phyloP scores from a whole-genome alignment of 2,329 filamentous ascomycete genomes.

The Aspergillus transmontanensis region DNA sequence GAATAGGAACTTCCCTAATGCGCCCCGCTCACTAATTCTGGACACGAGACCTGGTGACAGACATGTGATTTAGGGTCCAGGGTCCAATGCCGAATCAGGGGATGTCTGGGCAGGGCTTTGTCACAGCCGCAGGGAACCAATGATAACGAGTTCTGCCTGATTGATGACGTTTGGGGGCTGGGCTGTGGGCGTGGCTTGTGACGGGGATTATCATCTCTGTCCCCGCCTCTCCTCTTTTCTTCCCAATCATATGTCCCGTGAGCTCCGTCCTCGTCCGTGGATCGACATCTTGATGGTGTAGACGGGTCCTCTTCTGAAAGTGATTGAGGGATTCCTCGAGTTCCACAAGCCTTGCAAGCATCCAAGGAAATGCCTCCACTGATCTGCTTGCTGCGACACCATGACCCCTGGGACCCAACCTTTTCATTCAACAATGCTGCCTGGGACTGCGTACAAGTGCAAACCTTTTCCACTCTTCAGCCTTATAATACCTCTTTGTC shows the following conservation, averaged over 20 bases:
- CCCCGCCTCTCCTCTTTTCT: constrained; percentile 4
- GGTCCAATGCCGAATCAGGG: neutral
- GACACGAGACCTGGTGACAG: neutral
- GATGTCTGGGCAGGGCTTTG: neutral
- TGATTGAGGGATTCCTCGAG: constrained; percentile 14
- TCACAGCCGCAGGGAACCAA: neutral
- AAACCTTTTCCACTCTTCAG: constrained; percentile 13
- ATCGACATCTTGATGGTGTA: constrained; percentile 14
- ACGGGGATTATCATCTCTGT: neutral
- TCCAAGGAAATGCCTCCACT: constrained; percentile 19
- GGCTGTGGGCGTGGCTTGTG: neutral
- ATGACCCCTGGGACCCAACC: constrained; percentile 19
- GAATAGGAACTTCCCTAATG: neutral
- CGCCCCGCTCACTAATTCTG: neutral
- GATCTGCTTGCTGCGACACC: constrained; percentile 20
- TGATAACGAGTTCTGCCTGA: neutral
- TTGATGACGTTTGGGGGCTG: neutral
- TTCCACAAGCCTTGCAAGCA: constrained; percentile 9
- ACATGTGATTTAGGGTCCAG: neutral
- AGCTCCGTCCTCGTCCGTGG: constrained; percentile 19
- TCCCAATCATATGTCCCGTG: constrained; percentile 6
- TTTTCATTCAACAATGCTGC: constrained; percentile 22
- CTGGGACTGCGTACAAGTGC: constrained; percentile 14
- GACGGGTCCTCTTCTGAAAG: neutral
- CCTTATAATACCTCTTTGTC: constrained; percentile 10